Evolutionary conservation across 129 eudicot genomes (phyloP).

Genomic region (Saussurea involucrata): DNA sequence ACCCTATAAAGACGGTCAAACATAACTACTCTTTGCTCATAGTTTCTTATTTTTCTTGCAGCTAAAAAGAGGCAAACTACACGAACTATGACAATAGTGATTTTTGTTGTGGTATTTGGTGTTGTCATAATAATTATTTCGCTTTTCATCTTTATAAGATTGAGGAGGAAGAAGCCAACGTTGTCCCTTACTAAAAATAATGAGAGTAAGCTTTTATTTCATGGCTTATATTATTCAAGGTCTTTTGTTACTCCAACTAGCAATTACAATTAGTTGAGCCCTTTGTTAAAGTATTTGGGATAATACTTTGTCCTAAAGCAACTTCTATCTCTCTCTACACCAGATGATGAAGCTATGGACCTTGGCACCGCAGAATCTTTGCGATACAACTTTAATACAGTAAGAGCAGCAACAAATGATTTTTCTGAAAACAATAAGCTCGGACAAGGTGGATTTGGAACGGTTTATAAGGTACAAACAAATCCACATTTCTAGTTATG

Average conservation of each 20-base stretch:
- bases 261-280: background rate
- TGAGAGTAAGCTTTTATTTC: background rate
- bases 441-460: slow-evolving; percentile 27
- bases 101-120: too few relatives aligned
- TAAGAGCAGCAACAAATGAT: slow-evolving; percentile 5
- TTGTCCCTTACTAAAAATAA: too few relatives aligned
- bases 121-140: too few relatives aligned
- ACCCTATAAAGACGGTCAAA: too few relatives aligned
- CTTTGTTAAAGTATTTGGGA: background rate
- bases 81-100: background rate
- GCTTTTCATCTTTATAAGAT: too few relatives aligned
- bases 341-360: background rate
- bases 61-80: background rate
- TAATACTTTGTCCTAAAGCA: background rate
- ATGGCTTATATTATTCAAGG: background rate
- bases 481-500: too few relatives aligned
- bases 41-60: background rate
- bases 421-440: too few relatives aligned
- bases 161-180: too few relatives aligned
- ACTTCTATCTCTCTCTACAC: background rate
- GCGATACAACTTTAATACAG: background rate
- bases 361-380: background rate
- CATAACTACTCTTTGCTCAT: too few relatives aligned
- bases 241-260: background rate
- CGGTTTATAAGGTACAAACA: slow-evolving; percentile 19